Conservation (phyloP, 1,284 basidiomycete species). For the Trametes pubescens region DNA sequence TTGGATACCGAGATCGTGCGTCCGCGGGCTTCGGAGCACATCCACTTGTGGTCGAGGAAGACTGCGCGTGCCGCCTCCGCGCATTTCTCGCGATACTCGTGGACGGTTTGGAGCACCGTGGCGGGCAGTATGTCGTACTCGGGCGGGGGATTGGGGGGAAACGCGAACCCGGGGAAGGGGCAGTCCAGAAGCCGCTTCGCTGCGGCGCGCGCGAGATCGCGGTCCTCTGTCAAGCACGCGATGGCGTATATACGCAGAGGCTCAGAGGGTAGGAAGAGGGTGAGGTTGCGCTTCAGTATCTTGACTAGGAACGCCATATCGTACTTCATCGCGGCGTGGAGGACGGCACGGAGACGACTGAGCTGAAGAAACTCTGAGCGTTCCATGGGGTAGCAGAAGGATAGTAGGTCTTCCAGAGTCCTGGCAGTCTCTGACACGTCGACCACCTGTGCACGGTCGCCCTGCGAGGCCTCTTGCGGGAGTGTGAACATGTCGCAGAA, state of each 20-base stretch:
- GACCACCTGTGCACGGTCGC: slow-evolving; percentile 15
- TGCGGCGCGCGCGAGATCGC: slow-evolving; percentile 6
- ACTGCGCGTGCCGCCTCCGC: not conserved
- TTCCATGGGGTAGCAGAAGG: slow-evolving; percentile 27
- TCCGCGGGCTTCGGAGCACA: not conserved
- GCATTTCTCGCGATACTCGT: slow-evolving; percentile 7
- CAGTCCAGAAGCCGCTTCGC: slow-evolving; percentile 7
- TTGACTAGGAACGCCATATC: slow-evolving; percentile 9
- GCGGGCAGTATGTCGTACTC: slow-evolving; percentile 4
- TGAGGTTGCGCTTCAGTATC: not conserved
- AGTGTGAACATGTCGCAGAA: slow-evolving; percentile 33
- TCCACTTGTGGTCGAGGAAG: not conserved
- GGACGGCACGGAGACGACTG: slow-evolving; percentile 51
- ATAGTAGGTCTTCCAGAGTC: slow-evolving; percentile 28
- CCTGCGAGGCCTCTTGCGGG: not conserved
- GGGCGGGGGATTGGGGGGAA: not conserved
- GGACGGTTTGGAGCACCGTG: not conserved
- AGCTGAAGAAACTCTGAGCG: slow-evolving; percentile 51
- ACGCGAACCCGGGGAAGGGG: not conserved
- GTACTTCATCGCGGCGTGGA: slow-evolving; percentile 46
- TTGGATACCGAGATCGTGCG: slow-evolving; percentile 3
- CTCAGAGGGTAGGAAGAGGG: slow-evolving; percentile 39
- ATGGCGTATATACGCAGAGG: slow-evolving; percentile 46
- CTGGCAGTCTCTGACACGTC: slow-evolving; percentile 21
- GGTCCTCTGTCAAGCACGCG: slow-evolving; percentile 29